Evolutionary conservation across 2,329 filamentous ascomycete species (phyloP), one percentile per base, ranked within the genome.

Genomic region (Xylaria sp.): DNA sequence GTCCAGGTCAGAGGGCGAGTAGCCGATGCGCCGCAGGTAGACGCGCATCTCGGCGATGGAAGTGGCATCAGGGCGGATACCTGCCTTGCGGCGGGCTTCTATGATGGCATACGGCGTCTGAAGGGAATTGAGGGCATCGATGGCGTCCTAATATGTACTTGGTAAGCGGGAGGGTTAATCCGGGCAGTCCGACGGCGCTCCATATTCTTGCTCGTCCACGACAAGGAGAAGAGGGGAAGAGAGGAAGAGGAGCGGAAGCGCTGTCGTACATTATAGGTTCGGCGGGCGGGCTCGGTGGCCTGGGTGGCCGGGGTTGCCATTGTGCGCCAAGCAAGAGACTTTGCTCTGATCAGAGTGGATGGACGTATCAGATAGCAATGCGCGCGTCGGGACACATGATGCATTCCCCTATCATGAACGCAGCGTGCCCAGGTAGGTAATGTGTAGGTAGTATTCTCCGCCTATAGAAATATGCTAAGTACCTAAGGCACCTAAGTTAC

Each of bases 41-140:
- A 90, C 87, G 72, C 89, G 86, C 89, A 97, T 97, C 80, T 97
- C 92, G 2, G 89, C 88, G 57, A 96, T 89, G 9, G 92, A 84
- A 65, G 85, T 84, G 68, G 89, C 85, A 80, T 96, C 92, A 76
- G 92, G 89, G 33, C 86, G 87, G 71, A 90, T 83, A 23, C 93
- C 92, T 20, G 91, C 91, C 78, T 92, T 92, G 64, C 90, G 87
- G 61, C 96, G 90, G 60, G 91, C 90, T 78, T 97, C 90, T 20
- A 98, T 88, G 61, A 94, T 87, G 58, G 91, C 88, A 78, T 91
- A 95, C 62, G 97, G 97, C 51, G 92, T 94, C 80, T 99, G 96
- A 60, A 98, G 89, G 54, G 93, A 92, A 81, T 98, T 98, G 77
- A 98, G 88, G 48, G 92, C 89, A 74, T 90, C 85, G 71, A 98